Conservation (phyloP, 2,329 filamentous ascomycete species). For the Colletotrichum salicis region DNA sequence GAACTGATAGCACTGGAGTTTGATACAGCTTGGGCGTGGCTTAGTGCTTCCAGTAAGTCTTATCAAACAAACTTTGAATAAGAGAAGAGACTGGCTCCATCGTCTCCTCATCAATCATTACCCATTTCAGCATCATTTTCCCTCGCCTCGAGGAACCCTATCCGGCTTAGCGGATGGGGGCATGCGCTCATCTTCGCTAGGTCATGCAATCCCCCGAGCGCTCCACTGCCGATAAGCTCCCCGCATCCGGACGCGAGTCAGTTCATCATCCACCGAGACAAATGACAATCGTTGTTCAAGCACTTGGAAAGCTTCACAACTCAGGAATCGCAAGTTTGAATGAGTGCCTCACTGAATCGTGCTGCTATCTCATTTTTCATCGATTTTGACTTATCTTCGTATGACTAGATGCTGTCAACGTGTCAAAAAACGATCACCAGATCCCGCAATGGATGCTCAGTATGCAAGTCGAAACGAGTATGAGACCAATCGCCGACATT, state of each 20-base stretch:
- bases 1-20: too few relatives aligned
- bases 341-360: background rate
- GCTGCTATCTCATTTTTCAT: too few relatives aligned
- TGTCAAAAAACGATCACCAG: slow-evolving; percentile 11
- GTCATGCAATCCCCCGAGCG: background rate
- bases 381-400: too few relatives aligned
- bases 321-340: background rate
- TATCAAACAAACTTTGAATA: background rate
- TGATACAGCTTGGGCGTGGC: background rate
- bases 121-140: slow-evolving; percentile 9
- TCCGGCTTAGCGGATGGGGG: background rate
- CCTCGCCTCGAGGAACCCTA: background rate
- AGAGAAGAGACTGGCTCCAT: background rate
- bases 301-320: background rate
- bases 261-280: background rate
- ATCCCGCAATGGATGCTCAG: slow-evolving; percentile 24
- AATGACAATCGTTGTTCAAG: background rate
- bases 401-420: background rate
- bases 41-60: background rate
- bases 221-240: slow-evolving; percentile 10
- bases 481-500: background rate
- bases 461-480: slow-evolving; percentile 26
- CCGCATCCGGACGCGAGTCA: slow-evolving; percentile 13
- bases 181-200: background rate
- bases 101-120: slow-evolving; percentile 2